These are phyloP conservation scores for Adiantum capillusveneris DNA, from an alignment of 75 land plant species.

Conservation along the genomic window DNA sequence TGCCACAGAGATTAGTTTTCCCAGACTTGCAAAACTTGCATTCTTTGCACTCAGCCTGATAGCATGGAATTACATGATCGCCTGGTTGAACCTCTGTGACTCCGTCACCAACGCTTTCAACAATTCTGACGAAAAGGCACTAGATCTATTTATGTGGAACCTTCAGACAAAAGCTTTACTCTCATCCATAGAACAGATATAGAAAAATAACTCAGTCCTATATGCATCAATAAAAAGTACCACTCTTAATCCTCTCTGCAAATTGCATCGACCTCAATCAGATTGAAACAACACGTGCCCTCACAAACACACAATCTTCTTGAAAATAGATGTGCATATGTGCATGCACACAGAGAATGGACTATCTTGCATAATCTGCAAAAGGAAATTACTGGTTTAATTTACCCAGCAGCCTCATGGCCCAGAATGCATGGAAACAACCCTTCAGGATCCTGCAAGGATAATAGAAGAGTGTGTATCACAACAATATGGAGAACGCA, in stretches of 20 bases:
- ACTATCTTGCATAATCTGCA: too few species aligned
- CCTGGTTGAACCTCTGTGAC: conserved; percentile 91
- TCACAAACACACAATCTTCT: too few species aligned
- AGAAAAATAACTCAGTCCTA: too few species aligned
- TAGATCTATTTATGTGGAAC: too few species aligned
- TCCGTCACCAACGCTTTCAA: conserved; percentile 98
- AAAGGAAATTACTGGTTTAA: neutral
- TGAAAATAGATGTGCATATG: too few species aligned
- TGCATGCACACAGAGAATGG: too few species aligned
- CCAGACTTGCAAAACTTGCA: conserved; percentile 92
- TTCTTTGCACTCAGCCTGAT: conserved; percentile 93
- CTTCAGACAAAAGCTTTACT: too few species aligned
- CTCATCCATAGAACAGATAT: too few species aligned
- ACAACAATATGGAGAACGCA: neutral
- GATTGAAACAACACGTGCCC: too few species aligned
- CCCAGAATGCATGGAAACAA: conserved; percentile 94
- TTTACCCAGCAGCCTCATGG: conserved; percentile 95
- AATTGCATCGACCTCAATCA: too few species aligned
- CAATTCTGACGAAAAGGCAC: conserved; percentile 44
- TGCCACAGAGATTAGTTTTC: conserved; percentile 92
- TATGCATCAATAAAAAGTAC: too few species aligned
- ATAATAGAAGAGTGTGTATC: neutral
- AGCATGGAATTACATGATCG: conserved; percentile 95
- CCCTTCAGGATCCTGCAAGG: conserved; percentile 87
- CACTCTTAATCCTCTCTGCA: too few species aligned